Base-by-base conservation (phyloP, 148 eudicot genomes). In the Rhododendron vialii region DNA sequence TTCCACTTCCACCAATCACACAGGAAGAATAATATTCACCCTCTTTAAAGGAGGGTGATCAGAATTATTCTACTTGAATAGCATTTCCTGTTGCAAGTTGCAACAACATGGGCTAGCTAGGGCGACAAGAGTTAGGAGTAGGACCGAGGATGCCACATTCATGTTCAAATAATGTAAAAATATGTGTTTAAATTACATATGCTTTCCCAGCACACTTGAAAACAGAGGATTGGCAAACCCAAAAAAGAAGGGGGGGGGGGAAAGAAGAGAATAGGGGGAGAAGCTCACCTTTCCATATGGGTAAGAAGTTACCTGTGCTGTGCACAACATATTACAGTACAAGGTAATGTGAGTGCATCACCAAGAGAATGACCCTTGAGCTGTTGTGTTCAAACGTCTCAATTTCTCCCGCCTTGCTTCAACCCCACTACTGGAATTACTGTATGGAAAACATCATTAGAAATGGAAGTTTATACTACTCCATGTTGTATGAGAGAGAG, bases 311-410 rank as follows among this genome's bases (percentile, higher is more conserved):
- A 83, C 4, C 55, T 80, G 22, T 81, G 35, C 78, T 80, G 22
- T 81, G 35, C 78, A 83, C 18, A 69, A 59, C 51, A 13, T 30
- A 55, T 41, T 41, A 41, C 7, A 41, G 45, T 41, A 22, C 9
- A 74, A 80, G 87, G 50, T 80, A 71, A 69, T 30, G 79, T 36
- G 84, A 11, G 3, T 65, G 67, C 83, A 81, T 81, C 84, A 67
- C 24, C 10, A 30, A 67, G 78, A 85, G n/a, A 79, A 80, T 65
- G 83, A 67, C 83, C 67, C 24, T 45, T 81, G 41, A 85, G 61
- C 87, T 65, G 15, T 80, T 80, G 48, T 30, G 87, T 80, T 85
- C 57, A 45, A 67, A 65, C 67, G 83, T 86, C 80, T 71, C 53
- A 51, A 50, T 63, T 18, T 81, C 84, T 75, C 35, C 81, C 85